phyloP scores from a whole-genome alignment of 2,329 filamentous ascomycete genomes.

The Chalara sp. region DNA sequence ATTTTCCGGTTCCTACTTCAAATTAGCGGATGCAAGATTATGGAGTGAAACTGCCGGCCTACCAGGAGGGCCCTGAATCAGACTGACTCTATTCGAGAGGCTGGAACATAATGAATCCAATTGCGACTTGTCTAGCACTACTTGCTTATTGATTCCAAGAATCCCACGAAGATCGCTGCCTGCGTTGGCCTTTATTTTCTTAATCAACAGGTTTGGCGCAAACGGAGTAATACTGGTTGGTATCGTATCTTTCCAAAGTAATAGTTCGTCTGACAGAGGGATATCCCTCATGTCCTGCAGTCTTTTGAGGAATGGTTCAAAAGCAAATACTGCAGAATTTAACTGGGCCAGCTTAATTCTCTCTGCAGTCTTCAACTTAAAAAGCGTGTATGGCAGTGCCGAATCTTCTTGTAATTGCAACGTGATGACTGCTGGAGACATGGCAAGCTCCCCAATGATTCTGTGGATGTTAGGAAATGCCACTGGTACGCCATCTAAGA shows the following conservation, averaged over 20 bases:
- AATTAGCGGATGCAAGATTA: conserved; percentile 6
- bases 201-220: conserved; percentile 18
- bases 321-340: conserved; percentile 61
- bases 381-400: conserved; percentile 40
- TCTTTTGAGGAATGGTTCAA: conserved; percentile 56
- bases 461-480: conserved; percentile 55
- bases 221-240: conserved; percentile 9
- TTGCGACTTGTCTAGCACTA: conserved; percentile 47
- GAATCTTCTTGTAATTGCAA: conserved; percentile 43
- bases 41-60: conserved; percentile 1
- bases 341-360: conserved; percentile 48
- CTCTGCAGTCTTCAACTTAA: conserved; percentile 30
- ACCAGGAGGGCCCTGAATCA: conserved; percentile 67
- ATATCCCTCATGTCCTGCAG: conserved; percentile 50
- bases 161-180: conserved; percentile 26
- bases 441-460: conserved; percentile 38
- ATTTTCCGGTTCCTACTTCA: conserved; percentile 62
- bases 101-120: conserved; percentile 47
- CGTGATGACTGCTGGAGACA: conserved; percentile 38
- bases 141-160: conserved; percentile 23
- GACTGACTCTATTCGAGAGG: conserved; percentile 44
- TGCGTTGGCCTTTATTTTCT: conserved; percentile 14
- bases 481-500: conserved; percentile 42
- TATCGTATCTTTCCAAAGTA: conserved; percentile 19
- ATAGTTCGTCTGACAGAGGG: conserved; percentile 24